A percentile compares a stretch with the other conserved stretches of the same genome.
These are phyloP conservation scores for Artemisia annua DNA, from an alignment of 129 eudicot genomes.

Conservation along the genomic window DNA sequence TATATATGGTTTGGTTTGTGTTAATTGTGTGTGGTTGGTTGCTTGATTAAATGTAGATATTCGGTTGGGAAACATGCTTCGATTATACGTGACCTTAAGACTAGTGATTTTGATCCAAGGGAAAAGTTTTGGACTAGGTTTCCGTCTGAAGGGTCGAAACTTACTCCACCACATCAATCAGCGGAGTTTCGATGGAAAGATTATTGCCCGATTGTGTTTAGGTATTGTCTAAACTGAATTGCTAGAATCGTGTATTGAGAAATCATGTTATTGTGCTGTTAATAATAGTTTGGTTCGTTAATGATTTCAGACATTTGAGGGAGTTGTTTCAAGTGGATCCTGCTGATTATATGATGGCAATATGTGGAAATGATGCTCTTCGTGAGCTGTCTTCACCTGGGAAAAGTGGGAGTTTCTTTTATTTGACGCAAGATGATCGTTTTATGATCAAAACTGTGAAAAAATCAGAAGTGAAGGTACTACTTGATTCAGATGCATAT, in stretches of 20 bases:
- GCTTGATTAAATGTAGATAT: constrained; percentile 48
- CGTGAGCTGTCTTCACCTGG: constrained; percentile 98
- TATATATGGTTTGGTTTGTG: background rate
- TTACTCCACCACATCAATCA: constrained; percentile 92
- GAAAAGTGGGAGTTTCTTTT: constrained; percentile 96
- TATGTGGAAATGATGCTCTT: constrained; percentile 93
- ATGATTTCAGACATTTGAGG: constrained; percentile 68
- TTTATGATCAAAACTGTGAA: constrained; percentile 96
- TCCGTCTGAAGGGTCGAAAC: constrained; percentile 87
- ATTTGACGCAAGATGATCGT: constrained; percentile 92
- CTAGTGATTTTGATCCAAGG: constrained; percentile 82
- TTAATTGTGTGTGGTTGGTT: background rate
- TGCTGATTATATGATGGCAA: constrained; percentile 96
- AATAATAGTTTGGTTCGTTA: background rate
- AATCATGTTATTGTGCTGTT: background rate
- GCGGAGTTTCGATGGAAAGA: constrained; percentile 95
- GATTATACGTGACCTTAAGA: constrained; percentile 52
- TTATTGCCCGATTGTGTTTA: constrained; percentile 92
- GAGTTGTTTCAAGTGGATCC: constrained; percentile 93
- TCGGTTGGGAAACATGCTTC: constrained; percentile 90
- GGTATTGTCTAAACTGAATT: constrained; percentile 44
- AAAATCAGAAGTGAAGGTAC: constrained; percentile 98
- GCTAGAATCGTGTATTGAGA: background rate
- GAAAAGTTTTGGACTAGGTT: constrained; percentile 99
- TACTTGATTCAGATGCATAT: background rate